Evolutionary conservation across 2,329 filamentous ascomycete genomes (phyloP), one percentile per base, ranked within the genome.

Genomic region (Lachnellula cervina): DNA sequence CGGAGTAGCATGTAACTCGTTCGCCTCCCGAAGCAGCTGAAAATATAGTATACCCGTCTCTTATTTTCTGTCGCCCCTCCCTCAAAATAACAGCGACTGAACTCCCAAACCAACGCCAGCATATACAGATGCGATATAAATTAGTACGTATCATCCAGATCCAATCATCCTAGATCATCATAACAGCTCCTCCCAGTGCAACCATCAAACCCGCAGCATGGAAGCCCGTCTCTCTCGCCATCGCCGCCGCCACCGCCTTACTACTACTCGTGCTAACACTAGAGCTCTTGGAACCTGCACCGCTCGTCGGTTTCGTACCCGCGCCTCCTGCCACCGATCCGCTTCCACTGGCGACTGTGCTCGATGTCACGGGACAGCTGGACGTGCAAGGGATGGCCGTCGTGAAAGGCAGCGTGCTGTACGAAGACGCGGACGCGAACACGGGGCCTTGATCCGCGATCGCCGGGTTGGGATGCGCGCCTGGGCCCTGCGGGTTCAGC

Each of bases 401-500:
- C 0, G 74, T 73, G 58, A 76, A 78, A 1, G 70, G 70, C n/a
- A 64, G 58, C 8, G 63, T 58, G 1, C 55, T 56, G 4, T 54
- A 59, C 7, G 21, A 37, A 7, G 58, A 61, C 3, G 67, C 65
- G n/a, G 59, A 65, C 0, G 68, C 65, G 46, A 70, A 72, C 0
- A 67, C 72, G 2, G 74, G 71, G 7, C 64, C 58, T 42, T 74
- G 70, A 4, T 68, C 70, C 35, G 62, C 66, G 3, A 68, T 61
- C 5, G 65, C 66, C 8, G 73, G 70, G 50, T 78, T 69, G 2
- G 76, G 76, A 13, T 59, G 55, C 3, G 65, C 69, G 2, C 61
- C 61, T 6, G 69, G 58, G 5, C 66, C 70, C 34, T 75, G 67
- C 1, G 76, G 77, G 64, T 76, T 78, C 42, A 80, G 70, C 9